Conservation (phyloP, 2,329 filamentous ascomycete species). For the Aspergillus transmontanensis region DNA sequence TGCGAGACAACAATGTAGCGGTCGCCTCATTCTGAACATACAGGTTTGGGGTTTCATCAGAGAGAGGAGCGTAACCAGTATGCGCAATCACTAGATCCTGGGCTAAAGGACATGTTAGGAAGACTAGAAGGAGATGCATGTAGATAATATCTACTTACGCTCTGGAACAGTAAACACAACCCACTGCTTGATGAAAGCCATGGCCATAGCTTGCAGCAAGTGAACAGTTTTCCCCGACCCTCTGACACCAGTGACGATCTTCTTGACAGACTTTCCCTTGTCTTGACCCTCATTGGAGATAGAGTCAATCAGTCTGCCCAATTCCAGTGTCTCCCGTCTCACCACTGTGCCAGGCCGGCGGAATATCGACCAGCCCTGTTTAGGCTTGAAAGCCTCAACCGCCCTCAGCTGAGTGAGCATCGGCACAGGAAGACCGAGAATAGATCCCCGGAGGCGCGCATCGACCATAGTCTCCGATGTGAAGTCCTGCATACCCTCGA, state of each 20-base stretch:
- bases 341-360: constrained; percentile 77
- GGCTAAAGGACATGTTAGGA: constrained; percentile 52
- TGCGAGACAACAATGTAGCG: constrained; percentile 71
- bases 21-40: constrained; percentile 82
- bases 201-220: constrained; percentile 78
- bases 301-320: constrained; percentile 65
- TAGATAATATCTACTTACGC: constrained; percentile 56
- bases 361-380: constrained; percentile 87
- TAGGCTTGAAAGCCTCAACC: constrained; percentile 87
- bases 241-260: constrained; percentile 72
- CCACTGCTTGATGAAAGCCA: constrained; percentile 82
- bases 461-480: constrained; percentile 57
- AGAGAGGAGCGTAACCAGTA: constrained; percentile 76
- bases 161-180: constrained; percentile 88
- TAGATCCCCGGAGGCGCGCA: constrained; percentile 61
- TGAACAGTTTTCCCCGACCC: constrained; percentile 85
- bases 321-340: constrained; percentile 72
- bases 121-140: background rate
- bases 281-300: constrained; percentile 48
- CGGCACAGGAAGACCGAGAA: constrained; percentile 69
- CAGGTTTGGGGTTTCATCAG: constrained; percentile 53
- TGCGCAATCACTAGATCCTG: constrained; percentile 79
- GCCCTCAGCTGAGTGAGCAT: constrained; percentile 79
- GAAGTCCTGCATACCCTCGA: constrained; percentile 68
- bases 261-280: constrained; percentile 48